Evolutionary conservation across 495 filamentous ascomycete species (phyloP), one percentile per base, ranked within the genome.

Genomic region (Podospora comata): DNA sequence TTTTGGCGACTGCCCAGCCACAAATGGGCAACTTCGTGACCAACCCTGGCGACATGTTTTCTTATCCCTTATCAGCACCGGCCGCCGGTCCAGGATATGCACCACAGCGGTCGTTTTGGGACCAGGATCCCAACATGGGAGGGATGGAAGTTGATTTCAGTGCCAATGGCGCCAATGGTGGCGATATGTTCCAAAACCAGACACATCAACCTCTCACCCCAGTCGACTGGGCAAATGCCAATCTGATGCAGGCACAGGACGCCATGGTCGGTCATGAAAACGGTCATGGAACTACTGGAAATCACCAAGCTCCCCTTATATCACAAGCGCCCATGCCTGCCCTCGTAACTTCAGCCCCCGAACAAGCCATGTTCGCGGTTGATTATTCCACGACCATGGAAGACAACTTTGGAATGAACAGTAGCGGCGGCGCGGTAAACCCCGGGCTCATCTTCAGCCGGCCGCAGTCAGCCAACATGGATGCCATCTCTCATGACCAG

Each of bases 101-200:
- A 69, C 84, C 89, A 69, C 84, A 88, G 55, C 86, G 87, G 64
- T 76, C 89, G 28, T 93, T 93, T 74, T 95, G 91, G 91, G 92
- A 94, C 68, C 81, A 89, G 16, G 84, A 87, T 61, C 71, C 81
- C 1, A 79, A 75, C 67, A 81, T 84, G 73, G 78, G 75, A 64
- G 81, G 77, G 13, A 87, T 89, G 84, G 85, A 84, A 64, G 78
- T 89, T 13, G 85, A 88, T 68, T 87, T 86, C 64, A 75, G 76
- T 65, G 74, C 72, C 68, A 72, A 72, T 44, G 69, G 74, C 66
- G 39, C 39, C 39, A 48, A 48, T 13, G 39, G 39, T 13, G 70
- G 72, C 53, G 70, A 76, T 59, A 69, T 79, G 54, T 81, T 81
- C 67, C 79, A 78, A 60, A 70, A 73, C 64, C 69, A 76, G 13